Base-by-base conservation (phyloP, 1,139 yeast genomes). In the Ogataea hybrid region DNA sequence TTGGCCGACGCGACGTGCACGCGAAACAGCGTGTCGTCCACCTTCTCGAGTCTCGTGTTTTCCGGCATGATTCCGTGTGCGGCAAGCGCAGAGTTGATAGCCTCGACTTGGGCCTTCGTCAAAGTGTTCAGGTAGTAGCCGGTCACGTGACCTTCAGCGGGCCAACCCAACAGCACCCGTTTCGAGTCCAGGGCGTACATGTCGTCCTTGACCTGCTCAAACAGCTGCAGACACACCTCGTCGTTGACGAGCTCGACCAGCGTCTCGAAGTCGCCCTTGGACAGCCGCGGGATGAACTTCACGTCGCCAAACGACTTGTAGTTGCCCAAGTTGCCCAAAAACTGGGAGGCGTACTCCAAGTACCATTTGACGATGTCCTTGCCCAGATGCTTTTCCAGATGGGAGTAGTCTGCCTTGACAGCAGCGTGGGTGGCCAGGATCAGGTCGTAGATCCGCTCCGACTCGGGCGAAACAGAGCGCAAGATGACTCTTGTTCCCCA, bases 221-320 rank as follows among this genome's bases (percentile, higher is more conserved):
- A 86, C 39, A 70, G 58, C 2, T 61, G 59, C 5, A 65, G 47
- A 16, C 71, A 61, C 3, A 64, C 56, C 2, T 65, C 57, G 44
- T 71, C 67, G 20, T 59, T 56, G 15, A 80, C 65, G n/a, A 71
- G 51, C 18, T 63, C 62, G 25, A 79, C 67, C 37, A 81, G 62
- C 16, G 65, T 52, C 44, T 68, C 74, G 52, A 87, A 81, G 4
- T 71, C 70, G 1, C 64, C 74, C 30, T 53, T 56, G 1, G 70
- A 40, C 32, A 86, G 57, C 35, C 77, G 68, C 28, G 96, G 96
- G 51, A 88, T 71, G 59, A 87, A 87, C 64, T 88, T 88, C 51
- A 77, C 78, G 64, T 88, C 96, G 49, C 96, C 96, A 64, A 88
- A 88, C 0, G 94, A 83, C 66, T 86, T 87, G 71, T 79, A 88